Evolutionary conservation across 306 rosid species (phyloP), one percentile per base, ranked within the genome.

Genomic region (Cicer judaicum): DNA sequence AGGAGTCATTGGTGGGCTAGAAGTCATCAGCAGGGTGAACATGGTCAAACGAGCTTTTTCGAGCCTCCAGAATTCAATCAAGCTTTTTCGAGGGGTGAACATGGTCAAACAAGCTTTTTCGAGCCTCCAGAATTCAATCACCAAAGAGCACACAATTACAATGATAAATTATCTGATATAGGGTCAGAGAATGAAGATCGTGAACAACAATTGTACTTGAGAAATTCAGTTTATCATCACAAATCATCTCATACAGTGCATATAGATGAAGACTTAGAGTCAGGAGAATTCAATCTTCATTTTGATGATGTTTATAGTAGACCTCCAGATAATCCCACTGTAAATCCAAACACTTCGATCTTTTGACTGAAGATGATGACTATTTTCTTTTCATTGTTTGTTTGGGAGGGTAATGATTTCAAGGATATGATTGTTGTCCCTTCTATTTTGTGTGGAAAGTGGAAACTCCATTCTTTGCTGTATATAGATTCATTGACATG

Each of bases 1-100:
- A 64, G 70, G 82, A 86, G 89, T 55, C 90, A 70, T 70, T 94
- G 99, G 97, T 94, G 99, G 99, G 95, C 77, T 66, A 88, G 96
- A 80, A 86, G 83, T 60, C 72, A 52, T n/a, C 64, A 46, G 0
- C 83, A 15, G 15, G 59, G 63, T 43, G 84, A 38, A 62, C 88
- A 79, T 18, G 80, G 79, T 70, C 89, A 85, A 73, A 64, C 93
- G 40, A 94, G 99, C 85, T 88, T 92, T 78, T 81, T 87, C 11
- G 97, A 94, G 82, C 99, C 97, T 68, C 99, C 97, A 1, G 86
- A 84, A 76, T 92, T 90, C 85, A 78, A 80, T 76, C 42, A 63
- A 29, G 36, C 36, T 29, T 29, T 29, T 29, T 29, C 36, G 36
- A 29, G 29, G 15, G 59, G 63, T 43, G 84, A 38, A 62, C 88